Evolutionary conservation across 108 stramenopile genomes (phyloP).

Genomic region (Cyclotella baltica): DNA sequence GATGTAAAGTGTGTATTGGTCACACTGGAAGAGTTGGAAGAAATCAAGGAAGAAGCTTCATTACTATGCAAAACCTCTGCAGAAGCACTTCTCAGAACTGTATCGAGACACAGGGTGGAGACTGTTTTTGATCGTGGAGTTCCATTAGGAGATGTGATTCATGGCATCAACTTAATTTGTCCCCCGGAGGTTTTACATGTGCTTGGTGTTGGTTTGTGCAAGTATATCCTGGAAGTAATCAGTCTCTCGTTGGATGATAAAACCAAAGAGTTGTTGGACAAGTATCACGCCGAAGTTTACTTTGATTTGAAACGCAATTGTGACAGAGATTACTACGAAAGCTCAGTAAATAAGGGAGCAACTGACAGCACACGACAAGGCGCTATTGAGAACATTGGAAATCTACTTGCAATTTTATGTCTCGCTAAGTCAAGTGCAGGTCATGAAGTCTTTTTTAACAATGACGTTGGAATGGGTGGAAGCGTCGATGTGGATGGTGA

Average conservation of each 20-base stretch:
- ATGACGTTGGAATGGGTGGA: background rate
- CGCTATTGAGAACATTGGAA: background rate
- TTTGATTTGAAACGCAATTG: background rate
- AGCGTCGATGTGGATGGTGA: background rate
- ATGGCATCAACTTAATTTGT: background rate
- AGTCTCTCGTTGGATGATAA: background rate
- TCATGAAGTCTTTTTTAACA: background rate
- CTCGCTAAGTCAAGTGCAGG: background rate
- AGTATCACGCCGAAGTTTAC: background rate
- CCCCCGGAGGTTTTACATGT: slow-evolving; percentile 13
- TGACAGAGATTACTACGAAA: background rate
- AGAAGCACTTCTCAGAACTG: background rate
- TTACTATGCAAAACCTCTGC: background rate
- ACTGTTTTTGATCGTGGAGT: slow-evolving; percentile 4
- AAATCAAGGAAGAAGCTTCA: background rate
- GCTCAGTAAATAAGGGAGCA: background rate
- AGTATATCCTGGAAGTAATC: background rate
- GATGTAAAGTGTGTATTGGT: background rate
- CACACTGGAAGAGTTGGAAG: background rate
- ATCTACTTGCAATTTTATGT: background rate
- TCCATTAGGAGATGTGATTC: background rate
- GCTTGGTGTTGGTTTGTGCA: background rate
- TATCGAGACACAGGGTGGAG: slow-evolving; percentile 4
- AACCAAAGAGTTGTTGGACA: background rate
- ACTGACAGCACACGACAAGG: background rate